These are phyloP conservation scores for Globisporangium parvum DNA, from an alignment of 352 stramenopile species.

Conservation along the genomic window DNA sequence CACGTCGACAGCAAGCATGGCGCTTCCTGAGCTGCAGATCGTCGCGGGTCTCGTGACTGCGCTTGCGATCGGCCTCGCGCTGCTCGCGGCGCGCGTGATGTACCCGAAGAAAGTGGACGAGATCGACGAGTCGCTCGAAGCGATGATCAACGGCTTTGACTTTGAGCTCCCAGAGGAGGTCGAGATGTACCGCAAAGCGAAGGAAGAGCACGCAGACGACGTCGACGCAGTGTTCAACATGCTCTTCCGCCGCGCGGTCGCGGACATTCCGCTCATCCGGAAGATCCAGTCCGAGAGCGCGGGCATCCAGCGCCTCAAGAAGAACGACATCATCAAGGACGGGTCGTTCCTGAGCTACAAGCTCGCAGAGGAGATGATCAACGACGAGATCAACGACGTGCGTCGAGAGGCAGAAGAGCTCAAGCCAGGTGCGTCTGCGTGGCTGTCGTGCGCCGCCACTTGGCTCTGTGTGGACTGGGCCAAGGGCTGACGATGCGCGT, in stretches of 20 bases:
- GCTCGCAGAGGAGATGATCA: constrained; percentile 82
- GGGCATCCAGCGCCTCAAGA: constrained; percentile 81
- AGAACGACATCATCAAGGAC: constrained; percentile 87
- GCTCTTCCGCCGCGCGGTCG: constrained; percentile 78
- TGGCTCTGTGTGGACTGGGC: constrained; percentile 1
- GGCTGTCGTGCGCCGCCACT: not conserved
- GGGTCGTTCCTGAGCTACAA: constrained; percentile 86
- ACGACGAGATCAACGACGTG: constrained; percentile 84
- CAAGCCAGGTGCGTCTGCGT: constrained; percentile 49
- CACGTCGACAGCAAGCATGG: constrained; percentile 16
- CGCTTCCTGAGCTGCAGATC: constrained; percentile 68
- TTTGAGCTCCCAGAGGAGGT: constrained; percentile 79
- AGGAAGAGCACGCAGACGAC: constrained; percentile 58
- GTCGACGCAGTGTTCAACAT: constrained; percentile 70
- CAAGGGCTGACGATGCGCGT: not conserved
- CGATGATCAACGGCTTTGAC: constrained; percentile 89
- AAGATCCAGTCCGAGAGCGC: constrained; percentile 85
- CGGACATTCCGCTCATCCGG: constrained; percentile 80
- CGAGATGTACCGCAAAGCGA: constrained; percentile 67
- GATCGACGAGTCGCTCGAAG: constrained; percentile 71
- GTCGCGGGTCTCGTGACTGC: constrained; percentile 56
- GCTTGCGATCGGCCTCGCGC: constrained; percentile 49
- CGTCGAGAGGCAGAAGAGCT: constrained; percentile 73
- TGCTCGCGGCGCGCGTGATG: constrained; percentile 59
- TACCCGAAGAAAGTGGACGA: constrained; percentile 67